phyloP scores from a whole-genome alignment of 2,329 filamentous ascomycete genomes.

The Penicillium olsonii region DNA sequence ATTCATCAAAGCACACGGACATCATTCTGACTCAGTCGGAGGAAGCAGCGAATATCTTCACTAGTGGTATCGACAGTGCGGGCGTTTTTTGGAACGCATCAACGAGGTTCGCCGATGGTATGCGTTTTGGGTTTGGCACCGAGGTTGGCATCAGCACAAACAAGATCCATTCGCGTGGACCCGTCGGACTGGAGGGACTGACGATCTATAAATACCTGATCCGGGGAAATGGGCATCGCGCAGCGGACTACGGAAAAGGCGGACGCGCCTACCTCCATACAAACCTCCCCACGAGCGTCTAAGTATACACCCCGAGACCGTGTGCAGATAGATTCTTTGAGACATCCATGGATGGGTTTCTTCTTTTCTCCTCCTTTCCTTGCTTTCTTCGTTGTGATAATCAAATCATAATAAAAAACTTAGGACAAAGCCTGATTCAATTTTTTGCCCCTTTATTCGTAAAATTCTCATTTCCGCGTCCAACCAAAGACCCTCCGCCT shows the following conservation, averaged over 20 bases:
- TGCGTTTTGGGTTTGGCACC: conserved; percentile 95
- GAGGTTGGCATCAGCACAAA: conserved; percentile 99
- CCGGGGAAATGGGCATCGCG: conserved; percentile 78
- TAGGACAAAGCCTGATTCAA: conserved; percentile 31
- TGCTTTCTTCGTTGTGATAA: conserved; percentile 22
- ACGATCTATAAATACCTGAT: conserved; percentile 98
- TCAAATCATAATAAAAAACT: conserved; percentile 28
- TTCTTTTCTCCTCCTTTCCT: conserved; percentile 22
- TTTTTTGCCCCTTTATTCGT: conserved; percentile 30
- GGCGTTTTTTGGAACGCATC: conserved; percentile 98
- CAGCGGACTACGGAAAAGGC: conserved; percentile 66
- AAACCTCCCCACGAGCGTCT: conserved; percentile 38
- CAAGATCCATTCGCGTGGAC: conserved; percentile 93
- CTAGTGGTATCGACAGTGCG: conserved; percentile 80
- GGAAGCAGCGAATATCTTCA: conserved; percentile 74
- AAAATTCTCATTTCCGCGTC: conserved; percentile 23
- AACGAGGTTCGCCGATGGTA: conserved; percentile 91
- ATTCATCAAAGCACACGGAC: conserved; percentile 94
- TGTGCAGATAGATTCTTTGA: neutral
- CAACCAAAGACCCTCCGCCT: conserved; percentile 23
- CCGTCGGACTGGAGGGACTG: conserved; percentile 89
- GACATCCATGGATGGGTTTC: too few species aligned
- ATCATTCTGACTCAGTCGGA: conserved; percentile 74
- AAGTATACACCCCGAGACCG: neutral
- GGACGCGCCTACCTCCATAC: conserved; percentile 60